These are phyloP conservation scores for Penicillium parvum DNA, from an alignment of 495 filamentous ascomycete genomes.

Conservation along the genomic window DNA sequence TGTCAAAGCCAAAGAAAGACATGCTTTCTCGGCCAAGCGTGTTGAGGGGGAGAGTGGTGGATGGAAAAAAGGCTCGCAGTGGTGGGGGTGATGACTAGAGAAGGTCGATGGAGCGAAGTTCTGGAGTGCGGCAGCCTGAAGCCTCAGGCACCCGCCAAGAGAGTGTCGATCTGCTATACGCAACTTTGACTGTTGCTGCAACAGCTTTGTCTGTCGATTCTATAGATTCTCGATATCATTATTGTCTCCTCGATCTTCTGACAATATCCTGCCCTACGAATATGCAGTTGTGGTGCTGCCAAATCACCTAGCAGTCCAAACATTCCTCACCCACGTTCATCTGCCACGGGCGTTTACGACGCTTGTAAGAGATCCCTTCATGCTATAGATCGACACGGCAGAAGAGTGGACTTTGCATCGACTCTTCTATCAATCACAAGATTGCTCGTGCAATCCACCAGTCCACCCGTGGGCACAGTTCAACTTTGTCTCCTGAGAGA, in stretches of 20 bases:
- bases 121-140: slow-evolving; percentile 14
- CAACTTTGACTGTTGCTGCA: background rate
- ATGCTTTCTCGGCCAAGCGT: slow-evolving; percentile 36
- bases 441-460: background rate
- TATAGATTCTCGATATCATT: no score
- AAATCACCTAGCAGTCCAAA: no score
- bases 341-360: background rate
- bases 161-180: background rate
- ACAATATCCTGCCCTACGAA: no score
- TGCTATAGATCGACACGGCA: background rate
- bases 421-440: background rate
- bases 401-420: slow-evolving; percentile 4
- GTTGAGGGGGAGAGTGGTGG: slow-evolving; percentile 11
- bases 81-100: slow-evolving; percentile 8
- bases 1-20: slow-evolving; percentile 88
- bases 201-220: no score
- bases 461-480: background rate
- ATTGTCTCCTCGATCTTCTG: no score
- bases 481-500: background rate
- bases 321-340: no score
- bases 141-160: slow-evolving; percentile 3
- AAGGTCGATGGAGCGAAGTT: slow-evolving; percentile 12
- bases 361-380: background rate
- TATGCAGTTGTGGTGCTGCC: no score
- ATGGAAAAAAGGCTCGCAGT: slow-evolving; percentile 2